Evolutionary conservation across 1,284 basidiomycete species (phyloP).

Genomic region (Pseudozyma pruni): DNA sequence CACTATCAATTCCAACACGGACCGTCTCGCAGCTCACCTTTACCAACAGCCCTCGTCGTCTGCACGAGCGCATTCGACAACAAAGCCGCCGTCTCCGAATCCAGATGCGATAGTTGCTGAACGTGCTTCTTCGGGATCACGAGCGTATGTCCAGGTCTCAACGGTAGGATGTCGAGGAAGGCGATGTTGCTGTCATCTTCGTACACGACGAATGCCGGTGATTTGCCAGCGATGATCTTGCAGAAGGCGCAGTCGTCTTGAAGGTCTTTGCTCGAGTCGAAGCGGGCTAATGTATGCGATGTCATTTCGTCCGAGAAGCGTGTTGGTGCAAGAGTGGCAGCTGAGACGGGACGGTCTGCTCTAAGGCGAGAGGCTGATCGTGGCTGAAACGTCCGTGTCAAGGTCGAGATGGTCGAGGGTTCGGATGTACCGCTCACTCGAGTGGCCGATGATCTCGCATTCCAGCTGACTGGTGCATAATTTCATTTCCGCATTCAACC

Average conservation of each 20-base stretch:
- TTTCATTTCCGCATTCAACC: background rate
- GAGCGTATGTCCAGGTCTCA: constrained; percentile 71
- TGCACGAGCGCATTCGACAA: constrained; percentile 38
- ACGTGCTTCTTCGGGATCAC: constrained; percentile 51
- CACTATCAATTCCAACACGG: background rate
- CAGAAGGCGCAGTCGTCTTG: constrained; percentile 49
- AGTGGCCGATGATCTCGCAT: constrained; percentile 2
- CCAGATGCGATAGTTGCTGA: constrained; percentile 18
- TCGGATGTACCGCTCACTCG: constrained; percentile 1
- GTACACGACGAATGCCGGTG: constrained; percentile 42
- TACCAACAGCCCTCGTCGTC: constrained; percentile 41
- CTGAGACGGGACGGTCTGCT: no score
- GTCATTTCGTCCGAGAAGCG: constrained; percentile 14
- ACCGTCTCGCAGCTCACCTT: constrained; percentile 40
- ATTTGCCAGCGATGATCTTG: constrained; percentile 21
- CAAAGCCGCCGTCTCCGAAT: constrained; percentile 21
- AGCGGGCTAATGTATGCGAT: constrained; percentile 41
- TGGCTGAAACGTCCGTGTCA: background rate
- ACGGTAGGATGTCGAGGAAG: constrained; percentile 79
- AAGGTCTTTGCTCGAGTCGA: constrained; percentile 29
- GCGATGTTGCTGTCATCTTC: constrained; percentile 75
- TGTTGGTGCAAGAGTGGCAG: no score
- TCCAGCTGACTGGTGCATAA: background rate
- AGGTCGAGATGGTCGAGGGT: background rate
- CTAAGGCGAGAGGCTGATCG: background rate